These are phyloP conservation scores for Megacollybia marginata DNA, from an alignment of 768 basidiomycete genomes.

Conservation along the genomic window DNA sequence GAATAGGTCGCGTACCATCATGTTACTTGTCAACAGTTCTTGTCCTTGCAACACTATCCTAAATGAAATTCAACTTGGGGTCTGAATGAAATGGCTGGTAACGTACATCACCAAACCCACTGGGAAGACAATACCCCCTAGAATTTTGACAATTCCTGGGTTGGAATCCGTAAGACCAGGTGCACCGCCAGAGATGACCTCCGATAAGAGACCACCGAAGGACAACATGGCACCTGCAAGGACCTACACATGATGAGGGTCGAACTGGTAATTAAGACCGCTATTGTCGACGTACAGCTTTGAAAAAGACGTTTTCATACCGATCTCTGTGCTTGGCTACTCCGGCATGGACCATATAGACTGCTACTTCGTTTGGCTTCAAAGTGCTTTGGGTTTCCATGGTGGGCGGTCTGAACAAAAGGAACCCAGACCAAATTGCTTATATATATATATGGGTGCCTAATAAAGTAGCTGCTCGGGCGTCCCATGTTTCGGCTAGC, in stretches of 20 bases:
- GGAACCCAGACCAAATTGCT: too few species aligned
- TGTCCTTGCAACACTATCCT: conserved; percentile 71
- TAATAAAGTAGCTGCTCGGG: too few species aligned
- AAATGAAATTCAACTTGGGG: not conserved
- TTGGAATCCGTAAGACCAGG: conserved; percentile 39
- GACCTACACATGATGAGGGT: conserved; percentile 31
- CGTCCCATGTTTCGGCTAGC: too few species aligned
- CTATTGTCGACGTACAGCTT: conserved; percentile 44
- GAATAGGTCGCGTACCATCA: conserved; percentile 44
- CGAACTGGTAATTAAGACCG: not conserved
- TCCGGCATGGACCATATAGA: conserved; percentile 45
- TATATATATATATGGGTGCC: too few species aligned
- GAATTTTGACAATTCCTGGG: conserved; percentile 60
- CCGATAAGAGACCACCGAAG: conserved; percentile 59
- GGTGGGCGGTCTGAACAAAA: not conserved
- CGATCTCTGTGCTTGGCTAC: conserved; percentile 60
- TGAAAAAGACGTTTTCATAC: conserved; percentile 53
- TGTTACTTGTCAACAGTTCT: conserved; percentile 69
- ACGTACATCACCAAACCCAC: conserved; percentile 70
- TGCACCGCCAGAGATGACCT: conserved; percentile 57
- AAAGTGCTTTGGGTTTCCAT: conserved; percentile 34
- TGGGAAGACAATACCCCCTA: conserved; percentile 66
- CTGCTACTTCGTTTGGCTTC: conserved; percentile 52
- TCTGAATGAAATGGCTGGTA: not conserved
- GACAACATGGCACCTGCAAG: conserved; percentile 69